A percentile compares a stretch with the other conserved stretches of the same genome.
Evolutionary conservation across 1,284 basidiomycete genomes (phyloP).

Genomic region (Microbotryum scabiosae): DNA sequence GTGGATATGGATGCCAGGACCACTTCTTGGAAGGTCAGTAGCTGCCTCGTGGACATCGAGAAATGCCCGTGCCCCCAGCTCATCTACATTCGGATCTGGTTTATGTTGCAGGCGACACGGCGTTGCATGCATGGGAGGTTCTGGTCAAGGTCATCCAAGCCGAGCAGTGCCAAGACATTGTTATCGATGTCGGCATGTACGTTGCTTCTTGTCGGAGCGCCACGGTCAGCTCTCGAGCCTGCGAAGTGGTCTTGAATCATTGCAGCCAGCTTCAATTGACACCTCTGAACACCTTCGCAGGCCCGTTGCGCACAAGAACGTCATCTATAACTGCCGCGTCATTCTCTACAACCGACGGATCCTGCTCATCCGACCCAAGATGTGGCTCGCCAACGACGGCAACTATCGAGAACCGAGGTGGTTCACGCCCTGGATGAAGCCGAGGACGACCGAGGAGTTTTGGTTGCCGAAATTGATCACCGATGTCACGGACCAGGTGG

Average conservation of each 20-base stretch:
- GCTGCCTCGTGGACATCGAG: too few species aligned
- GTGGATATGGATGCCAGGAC: slow-evolving; percentile 89
- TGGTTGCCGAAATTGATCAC: slow-evolving; percentile 80
- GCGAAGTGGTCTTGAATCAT: too few species aligned
- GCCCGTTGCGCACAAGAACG: slow-evolving; percentile 94
- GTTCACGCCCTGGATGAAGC: slow-evolving; percentile 92
- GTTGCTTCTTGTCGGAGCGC: slow-evolving; percentile 37
- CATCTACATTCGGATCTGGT: neutral
- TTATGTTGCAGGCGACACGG: slow-evolving; percentile 64
- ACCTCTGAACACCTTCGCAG: slow-evolving; percentile 42
- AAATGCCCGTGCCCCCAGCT: too few species aligned
- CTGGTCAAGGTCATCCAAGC: slow-evolving; percentile 75
- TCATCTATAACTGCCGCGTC: slow-evolving; percentile 92
- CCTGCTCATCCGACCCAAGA: slow-evolving; percentile 89
- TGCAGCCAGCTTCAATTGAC: neutral
- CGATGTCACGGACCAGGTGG: slow-evolving; percentile 76
- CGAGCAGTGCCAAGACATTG: slow-evolving; percentile 63
- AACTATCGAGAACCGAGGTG: slow-evolving; percentile 95
- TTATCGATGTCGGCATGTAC: slow-evolving; percentile 91
- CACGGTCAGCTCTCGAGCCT: too few species aligned
- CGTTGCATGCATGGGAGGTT: slow-evolving; percentile 93
- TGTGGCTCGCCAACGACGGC: slow-evolving; percentile 99
- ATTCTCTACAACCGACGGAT: slow-evolving; percentile 80
- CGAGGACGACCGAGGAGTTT: slow-evolving; percentile 77
- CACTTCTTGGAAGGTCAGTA: slow-evolving; percentile 73